Evolutionary conservation across 2,329 filamentous ascomycete species (phyloP), one percentile per base, ranked within the genome.

Genomic region (Scleromitrula shiraiana): DNA sequence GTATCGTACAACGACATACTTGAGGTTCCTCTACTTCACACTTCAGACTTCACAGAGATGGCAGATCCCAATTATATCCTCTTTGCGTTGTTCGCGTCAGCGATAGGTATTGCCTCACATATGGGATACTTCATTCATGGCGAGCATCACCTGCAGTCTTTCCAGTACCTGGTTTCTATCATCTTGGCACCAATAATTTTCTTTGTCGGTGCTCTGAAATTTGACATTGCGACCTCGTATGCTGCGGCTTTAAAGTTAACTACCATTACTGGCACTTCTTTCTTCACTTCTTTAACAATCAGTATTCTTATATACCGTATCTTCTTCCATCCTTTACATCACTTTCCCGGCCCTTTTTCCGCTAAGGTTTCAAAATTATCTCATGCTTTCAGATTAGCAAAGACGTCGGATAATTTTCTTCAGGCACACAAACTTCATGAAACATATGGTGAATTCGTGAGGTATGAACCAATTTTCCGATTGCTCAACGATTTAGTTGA

Each of bases 291-390:
- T 2, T 14, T 45, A 2, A 19, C 30, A 9, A 19, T 33, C 41
- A 68, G 74, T 8, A 72, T 80, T 63, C 64, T 79, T 22, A 69
- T 73, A 42, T 77, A 80, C 55, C 58, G 80, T 5, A 71, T 74
- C 0, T 70, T 79, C 67, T 69, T 59, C 62, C 60, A 42, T 58
- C 62, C 38, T 30, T 57, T 67, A 41, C 59, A 44, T 12, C 41
- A 41, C 9, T 64, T 63, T 22, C 58, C 61, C 7, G 61, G 60
- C 3, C 61, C 61, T 0, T 49, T 54, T 2, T 22, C 38, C 4
- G 54, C 55, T 5, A 56, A 52, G 19, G 29, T 61, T 1, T 50
- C 51, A 0, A 61, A 59, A 14, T 45, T 62, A 12, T 54, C 41
- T 47, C 58, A 57, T 36, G 29, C 52, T 0, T 33, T 40, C 1